These are phyloP conservation scores for Atkinsonella texensis DNA, from an alignment of 2,329 filamentous ascomycete species.

Conservation along the genomic window DNA sequence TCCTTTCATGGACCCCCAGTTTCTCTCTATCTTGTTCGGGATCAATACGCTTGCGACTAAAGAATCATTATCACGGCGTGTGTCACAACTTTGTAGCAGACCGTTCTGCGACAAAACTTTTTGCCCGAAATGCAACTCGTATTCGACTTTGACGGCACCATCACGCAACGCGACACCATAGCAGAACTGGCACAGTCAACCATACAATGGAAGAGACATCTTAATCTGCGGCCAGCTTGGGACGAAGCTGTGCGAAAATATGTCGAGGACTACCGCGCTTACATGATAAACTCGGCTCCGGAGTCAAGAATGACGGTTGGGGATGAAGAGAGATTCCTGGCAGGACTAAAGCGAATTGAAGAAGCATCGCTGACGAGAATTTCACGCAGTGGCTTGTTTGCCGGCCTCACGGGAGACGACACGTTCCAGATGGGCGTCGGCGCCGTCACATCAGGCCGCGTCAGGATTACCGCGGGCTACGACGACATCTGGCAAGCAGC, in stretches of 20 bases:
- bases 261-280: slow-evolving; percentile 26
- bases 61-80: too few relatives aligned
- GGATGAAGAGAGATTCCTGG: slow-evolving; percentile 32
- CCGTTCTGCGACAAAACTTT: not conserved
- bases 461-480: slow-evolving; percentile 30
- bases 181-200: slow-evolving; percentile 32
- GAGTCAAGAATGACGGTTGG: slow-evolving; percentile 21
- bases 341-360: slow-evolving; percentile 32
- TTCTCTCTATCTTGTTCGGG: too few relatives aligned
- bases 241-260: slow-evolving; percentile 33
- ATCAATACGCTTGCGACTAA: not conserved
- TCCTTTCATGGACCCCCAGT: too few relatives aligned
- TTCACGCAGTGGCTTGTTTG: slow-evolving; percentile 31
- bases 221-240: slow-evolving; percentile 29
- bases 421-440: slow-evolving; percentile 27
- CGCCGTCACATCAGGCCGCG: slow-evolving; percentile 20
- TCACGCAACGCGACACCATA: slow-evolving; percentile 43
- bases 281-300: slow-evolving; percentile 21
- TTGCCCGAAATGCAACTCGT: slow-evolving; percentile 30
- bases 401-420: slow-evolving; percentile 19
- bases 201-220: slow-evolving; percentile 22
- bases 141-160: slow-evolving; percentile 49
- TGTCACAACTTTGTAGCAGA: too few relatives aligned
- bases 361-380: slow-evolving; percentile 33
- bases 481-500: slow-evolving; percentile 17